phyloP scores from a whole-genome alignment of 352 stramenopile genomes.

The Globisporangium camurandrum region DNA sequence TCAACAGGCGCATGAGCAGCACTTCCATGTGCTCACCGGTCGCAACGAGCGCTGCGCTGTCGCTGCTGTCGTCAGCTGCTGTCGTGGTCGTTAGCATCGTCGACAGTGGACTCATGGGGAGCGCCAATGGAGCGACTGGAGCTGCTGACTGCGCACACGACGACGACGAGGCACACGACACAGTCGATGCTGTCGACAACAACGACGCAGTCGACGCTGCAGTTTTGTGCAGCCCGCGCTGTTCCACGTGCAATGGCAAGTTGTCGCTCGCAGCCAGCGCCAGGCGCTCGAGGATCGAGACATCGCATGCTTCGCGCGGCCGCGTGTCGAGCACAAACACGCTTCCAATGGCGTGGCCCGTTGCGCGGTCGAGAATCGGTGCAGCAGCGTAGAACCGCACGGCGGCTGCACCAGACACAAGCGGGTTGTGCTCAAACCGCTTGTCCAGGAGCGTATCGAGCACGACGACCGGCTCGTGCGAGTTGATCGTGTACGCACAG shows the following conservation, averaged over 20 bases:
- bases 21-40: slow-evolving; percentile 49
- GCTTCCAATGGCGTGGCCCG: slow-evolving; percentile 52
- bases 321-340: slow-evolving; percentile 83
- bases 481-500: slow-evolving; percentile 58
- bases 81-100: slow-evolving; percentile 7
- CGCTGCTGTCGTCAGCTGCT: background rate
- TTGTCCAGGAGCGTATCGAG: slow-evolving; percentile 85
- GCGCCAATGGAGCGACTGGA: background rate
- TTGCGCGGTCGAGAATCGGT: slow-evolving; percentile 54
- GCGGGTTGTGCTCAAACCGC: slow-evolving; percentile 83
- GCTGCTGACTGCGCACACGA: slow-evolving; percentile 11
- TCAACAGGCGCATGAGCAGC: slow-evolving; percentile 71
- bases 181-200: slow-evolving; percentile 16
- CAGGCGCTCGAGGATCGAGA: slow-evolving; percentile 61
- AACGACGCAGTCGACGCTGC: slow-evolving; percentile 4
- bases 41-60: background rate
- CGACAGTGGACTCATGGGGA: slow-evolving; percentile 8
- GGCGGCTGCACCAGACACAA: slow-evolving; percentile 82
- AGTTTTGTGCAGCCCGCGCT: slow-evolving; percentile 2
- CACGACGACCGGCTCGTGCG: slow-evolving; percentile 65
- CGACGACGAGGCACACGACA: slow-evolving; percentile 26
- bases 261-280: slow-evolving; percentile 53
- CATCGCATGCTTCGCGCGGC: slow-evolving; percentile 57
- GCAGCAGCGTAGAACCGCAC: slow-evolving; percentile 93
- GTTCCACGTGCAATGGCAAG: slow-evolving; percentile 14